Percentiles rank a stretch among this genome's conserved stretches.
Evolutionary conservation across 2,329 filamentous ascomycete genomes (phyloP).

Genomic region (Ophiognomonia clavigignenti-juglandacearum): DNA sequence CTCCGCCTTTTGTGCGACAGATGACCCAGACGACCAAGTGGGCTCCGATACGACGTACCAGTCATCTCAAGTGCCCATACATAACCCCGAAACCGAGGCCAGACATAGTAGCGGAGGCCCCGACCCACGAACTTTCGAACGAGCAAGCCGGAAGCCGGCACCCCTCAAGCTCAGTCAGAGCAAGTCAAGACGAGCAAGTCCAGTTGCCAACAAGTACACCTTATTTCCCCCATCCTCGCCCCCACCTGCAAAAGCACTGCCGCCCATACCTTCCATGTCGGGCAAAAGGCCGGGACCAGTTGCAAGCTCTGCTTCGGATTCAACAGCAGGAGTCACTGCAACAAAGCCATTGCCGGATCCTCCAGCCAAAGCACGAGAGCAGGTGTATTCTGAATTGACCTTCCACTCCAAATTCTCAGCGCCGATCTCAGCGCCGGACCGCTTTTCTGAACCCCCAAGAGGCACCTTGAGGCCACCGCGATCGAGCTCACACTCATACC

Average conservation of each 20-base stretch:
- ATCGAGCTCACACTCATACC: conserved; percentile 6
- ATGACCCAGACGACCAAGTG: neutral
- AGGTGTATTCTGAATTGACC: conserved; percentile 5
- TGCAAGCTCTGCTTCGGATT: neutral
- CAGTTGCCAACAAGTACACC: conserved; percentile 8
- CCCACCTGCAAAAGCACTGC: conserved; percentile 12
- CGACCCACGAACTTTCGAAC: neutral
- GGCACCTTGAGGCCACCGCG: neutral
- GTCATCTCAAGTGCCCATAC: too few relatives aligned
- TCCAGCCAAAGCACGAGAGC: conserved; percentile 3
- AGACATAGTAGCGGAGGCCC: neutral
- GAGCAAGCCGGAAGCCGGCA: neutral
- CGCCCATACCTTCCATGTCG: conserved; percentile 15
- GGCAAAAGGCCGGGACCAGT: neutral
- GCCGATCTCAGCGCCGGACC: conserved; percentile 1
- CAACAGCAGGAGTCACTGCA: neutral
- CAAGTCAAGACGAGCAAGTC: neutral
- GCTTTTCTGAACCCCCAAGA: conserved; percentile 6
- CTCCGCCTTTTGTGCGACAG: neutral
- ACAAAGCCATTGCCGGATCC: neutral
- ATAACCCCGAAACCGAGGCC: neutral
- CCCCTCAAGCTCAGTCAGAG: neutral
- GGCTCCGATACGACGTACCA: too few relatives aligned
- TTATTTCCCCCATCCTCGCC: conserved; percentile 11
- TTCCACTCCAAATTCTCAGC: conserved; percentile 10